A percentile compares a stretch with the other conserved stretches of the same genome.
Conservation (phyloP, 2,329 filamentous ascomycete genomes). For the Fusarium kyushuense region DNA sequence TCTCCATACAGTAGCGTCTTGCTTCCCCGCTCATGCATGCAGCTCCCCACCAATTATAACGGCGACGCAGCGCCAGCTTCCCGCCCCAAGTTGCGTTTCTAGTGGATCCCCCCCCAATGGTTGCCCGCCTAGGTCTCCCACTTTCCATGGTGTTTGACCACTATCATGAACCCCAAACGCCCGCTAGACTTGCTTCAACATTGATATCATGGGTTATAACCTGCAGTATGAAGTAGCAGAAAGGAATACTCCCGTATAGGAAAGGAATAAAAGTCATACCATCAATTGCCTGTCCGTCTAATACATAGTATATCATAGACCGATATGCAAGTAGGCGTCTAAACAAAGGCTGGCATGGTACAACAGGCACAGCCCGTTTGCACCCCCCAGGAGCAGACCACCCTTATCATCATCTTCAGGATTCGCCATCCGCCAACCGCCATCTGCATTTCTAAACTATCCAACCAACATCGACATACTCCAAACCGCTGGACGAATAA, state of each 20-base stretch:
- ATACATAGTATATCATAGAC: too few species aligned
- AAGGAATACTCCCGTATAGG: too few species aligned
- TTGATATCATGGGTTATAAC: constrained; percentile 15
- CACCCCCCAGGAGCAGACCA: not conserved
- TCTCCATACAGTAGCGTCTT: not conserved
- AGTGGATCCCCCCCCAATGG: not conserved
- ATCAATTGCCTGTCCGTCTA: too few species aligned
- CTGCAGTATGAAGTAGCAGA: not conserved
- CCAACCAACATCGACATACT: constrained; percentile 26
- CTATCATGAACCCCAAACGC: constrained; percentile 36
- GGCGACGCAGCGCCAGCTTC: constrained; percentile 29
- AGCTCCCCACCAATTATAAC: constrained; percentile 33
- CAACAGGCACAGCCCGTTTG: constrained; percentile 5
- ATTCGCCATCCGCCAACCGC: constrained; percentile 41
- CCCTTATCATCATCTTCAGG: constrained; percentile 48
- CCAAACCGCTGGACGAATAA: constrained; percentile 2
- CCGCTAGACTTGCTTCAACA: constrained; percentile 12
- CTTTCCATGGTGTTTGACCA: constrained; percentile 27
- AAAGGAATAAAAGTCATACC: too few species aligned
- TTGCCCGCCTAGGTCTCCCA: constrained; percentile 1
- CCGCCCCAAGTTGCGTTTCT: constrained; percentile 34
- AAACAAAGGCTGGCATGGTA: constrained; percentile 22
- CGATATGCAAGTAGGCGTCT: constrained; percentile 7
- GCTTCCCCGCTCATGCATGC: constrained; percentile 38
- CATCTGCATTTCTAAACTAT: constrained; percentile 18